These are phyloP conservation scores for Amaranthus tricolor DNA, from an alignment of 179 eudicot genomes.

Conservation along the genomic window DNA sequence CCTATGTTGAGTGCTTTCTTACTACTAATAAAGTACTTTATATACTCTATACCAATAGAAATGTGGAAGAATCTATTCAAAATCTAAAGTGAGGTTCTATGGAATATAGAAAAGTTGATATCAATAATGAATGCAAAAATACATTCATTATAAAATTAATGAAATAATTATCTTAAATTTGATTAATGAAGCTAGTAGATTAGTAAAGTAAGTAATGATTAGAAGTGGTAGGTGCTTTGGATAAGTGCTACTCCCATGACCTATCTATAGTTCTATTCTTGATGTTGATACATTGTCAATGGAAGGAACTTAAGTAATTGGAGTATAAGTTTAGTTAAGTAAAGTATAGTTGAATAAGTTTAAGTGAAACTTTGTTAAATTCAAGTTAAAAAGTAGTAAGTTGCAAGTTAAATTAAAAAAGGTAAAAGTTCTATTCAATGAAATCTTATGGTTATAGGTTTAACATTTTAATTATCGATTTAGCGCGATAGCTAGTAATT, in stretches of 20 bases:
- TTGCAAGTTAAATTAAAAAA: too few relatives aligned
- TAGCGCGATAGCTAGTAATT: too few relatives aligned
- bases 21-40: background rate
- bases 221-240: slow-evolving; percentile 11
- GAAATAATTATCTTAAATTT: background rate
- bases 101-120: slow-evolving; percentile 10
- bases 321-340: too few relatives aligned
- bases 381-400: too few relatives aligned
- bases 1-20: slow-evolving; percentile 3
- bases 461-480: too few relatives aligned
- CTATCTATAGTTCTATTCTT: too few relatives aligned
- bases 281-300: background rate
- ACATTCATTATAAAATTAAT: background rate
- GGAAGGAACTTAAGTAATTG: background rate
- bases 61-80: background rate
- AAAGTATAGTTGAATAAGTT: too few relatives aligned
- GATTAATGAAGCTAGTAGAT: background rate
- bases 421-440: too few relatives aligned
- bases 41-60: background rate
- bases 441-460: too few relatives aligned
- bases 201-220: slow-evolving; percentile 8
- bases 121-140: slow-evolving; percentile 15
- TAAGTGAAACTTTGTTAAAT: too few relatives aligned
- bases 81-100: background rate
- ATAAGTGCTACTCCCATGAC: background rate